Conservation (phyloP, 257 asterid genomes). For the Phtheirospermum japonicum region DNA sequence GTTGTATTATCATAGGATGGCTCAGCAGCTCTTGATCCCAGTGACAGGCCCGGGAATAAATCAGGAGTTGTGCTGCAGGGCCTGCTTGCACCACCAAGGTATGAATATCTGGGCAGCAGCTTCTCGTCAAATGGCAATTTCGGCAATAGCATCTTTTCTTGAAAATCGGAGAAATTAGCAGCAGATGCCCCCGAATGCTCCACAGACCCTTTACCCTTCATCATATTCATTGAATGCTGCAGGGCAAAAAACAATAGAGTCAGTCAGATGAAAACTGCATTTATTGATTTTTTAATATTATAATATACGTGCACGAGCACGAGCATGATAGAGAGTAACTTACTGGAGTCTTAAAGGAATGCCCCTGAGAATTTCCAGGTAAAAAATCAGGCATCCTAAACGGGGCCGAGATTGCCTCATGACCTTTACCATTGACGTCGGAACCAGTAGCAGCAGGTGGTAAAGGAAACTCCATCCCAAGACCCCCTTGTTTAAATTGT, state of each 20-base stretch:
- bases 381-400: constrained; percentile 40
- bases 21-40: constrained; percentile 69
- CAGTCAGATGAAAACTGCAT: constrained; percentile 16
- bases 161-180: constrained; percentile 54
- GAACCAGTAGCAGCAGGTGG: constrained; percentile 26
- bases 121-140: constrained; percentile 70
- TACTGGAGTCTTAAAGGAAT: constrained; percentile 50
- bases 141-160: constrained; percentile 65
- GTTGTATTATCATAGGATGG: constrained; percentile 25
- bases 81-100: constrained; percentile 44
- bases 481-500: constrained; percentile 44
- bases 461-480: constrained; percentile 40
- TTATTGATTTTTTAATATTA: background rate
- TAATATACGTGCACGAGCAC: background rate
- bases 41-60: constrained; percentile 64
- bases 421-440: constrained; percentile 28
- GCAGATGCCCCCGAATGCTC: constrained; percentile 46
- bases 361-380: constrained; percentile 41
- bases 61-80: constrained; percentile 37
- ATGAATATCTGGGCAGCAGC: constrained; percentile 63
- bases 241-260: constrained; percentile 21
- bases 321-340: constrained; percentile 25
- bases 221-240: constrained; percentile 51
- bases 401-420: constrained; percentile 31
- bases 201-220: constrained; percentile 60